These are phyloP conservation scores for Hemileia vastatrix DNA, from an alignment of 1,284 basidiomycete species.

Conservation along the genomic window DNA sequence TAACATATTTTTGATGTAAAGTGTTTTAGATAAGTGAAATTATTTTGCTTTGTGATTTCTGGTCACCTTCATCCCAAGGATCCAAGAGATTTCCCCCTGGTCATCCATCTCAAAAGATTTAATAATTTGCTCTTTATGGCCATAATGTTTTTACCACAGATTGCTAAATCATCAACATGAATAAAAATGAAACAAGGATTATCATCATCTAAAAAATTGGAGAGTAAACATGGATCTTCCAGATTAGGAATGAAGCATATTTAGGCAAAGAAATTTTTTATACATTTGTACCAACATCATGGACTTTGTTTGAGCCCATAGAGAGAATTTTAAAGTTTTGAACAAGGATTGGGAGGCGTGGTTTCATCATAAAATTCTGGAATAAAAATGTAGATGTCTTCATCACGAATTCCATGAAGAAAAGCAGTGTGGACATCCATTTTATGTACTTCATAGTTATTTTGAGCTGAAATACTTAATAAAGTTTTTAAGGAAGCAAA, in stretches of 20 bases:
- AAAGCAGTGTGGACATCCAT: constrained; percentile 49
- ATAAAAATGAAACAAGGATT: background rate
- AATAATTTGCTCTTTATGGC: background rate
- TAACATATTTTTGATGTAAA: background rate
- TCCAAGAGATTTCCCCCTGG: background rate
- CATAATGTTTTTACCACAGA: background rate
- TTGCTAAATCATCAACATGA: constrained; percentile 7
- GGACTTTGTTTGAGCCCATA: no score
- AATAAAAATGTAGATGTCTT: no score
- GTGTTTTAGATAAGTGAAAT: background rate
- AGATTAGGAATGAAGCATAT: background rate
- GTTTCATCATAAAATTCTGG: no score
- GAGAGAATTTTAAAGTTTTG: no score
- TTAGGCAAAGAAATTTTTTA: no score
- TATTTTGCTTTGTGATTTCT: no score
- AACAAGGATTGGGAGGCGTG: no score
- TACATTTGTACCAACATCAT: no score
- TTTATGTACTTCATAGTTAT: constrained; percentile 45
- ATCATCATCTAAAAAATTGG: background rate
- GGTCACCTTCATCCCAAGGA: constrained; percentile 5
- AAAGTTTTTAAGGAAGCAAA: constrained; percentile 44
- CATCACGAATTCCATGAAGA: constrained; percentile 47
- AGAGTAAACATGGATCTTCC: background rate
- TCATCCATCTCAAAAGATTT: constrained; percentile 6
- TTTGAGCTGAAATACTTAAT: constrained; percentile 44